A percentile compares a stretch with the other conserved stretches of the same genome.
phyloP scores from a whole-genome alignment of 805 yeast genomes.

The Spencermartinsiella europaea region DNA sequence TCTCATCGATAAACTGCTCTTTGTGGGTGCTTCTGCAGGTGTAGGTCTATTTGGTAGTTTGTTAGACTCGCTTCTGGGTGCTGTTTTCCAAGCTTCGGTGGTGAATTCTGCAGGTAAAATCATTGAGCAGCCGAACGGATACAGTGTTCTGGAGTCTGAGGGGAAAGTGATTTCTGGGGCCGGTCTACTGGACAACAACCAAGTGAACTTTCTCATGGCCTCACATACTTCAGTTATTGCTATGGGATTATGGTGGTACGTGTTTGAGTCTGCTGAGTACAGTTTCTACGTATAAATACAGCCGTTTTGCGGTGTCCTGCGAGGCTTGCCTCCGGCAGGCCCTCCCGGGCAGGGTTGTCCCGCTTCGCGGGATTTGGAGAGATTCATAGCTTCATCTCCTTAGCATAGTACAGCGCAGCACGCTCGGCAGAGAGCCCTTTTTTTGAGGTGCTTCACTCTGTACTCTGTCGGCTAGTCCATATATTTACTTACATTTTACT shows the following conservation, averaged over 20 bases:
- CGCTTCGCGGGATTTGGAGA: too few relatives aligned
- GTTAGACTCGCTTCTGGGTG: constrained; percentile 41
- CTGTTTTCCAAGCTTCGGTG: constrained; percentile 36
- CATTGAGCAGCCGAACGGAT: constrained; percentile 30
- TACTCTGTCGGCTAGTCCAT: too few relatives aligned
- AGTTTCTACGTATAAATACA: background rate
- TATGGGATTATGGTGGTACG: constrained; percentile 25
- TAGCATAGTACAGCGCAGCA: too few relatives aligned
- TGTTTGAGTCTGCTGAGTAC: background rate
- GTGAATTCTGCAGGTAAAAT: constrained; percentile 35
- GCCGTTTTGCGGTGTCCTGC: too few relatives aligned
- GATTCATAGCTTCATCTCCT: too few relatives aligned
- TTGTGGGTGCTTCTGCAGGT: constrained; percentile 28
- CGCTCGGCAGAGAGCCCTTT: too few relatives aligned
- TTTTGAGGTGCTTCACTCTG: too few relatives aligned
- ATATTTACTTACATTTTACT: too few relatives aligned
- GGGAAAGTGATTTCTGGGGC: constrained; percentile 31
- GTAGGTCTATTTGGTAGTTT: constrained; percentile 38
- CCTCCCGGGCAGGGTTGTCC: too few relatives aligned
- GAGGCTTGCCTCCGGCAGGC: too few relatives aligned
- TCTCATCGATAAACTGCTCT: constrained; percentile 11
- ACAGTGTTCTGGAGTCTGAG: constrained; percentile 13
- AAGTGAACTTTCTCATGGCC: constrained; percentile 37
- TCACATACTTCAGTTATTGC: constrained; percentile 27
- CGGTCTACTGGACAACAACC: constrained; percentile 36